Base-by-base conservation (phyloP, 768 basidiomycete species). In the Xerocomellus dryophilus region DNA sequence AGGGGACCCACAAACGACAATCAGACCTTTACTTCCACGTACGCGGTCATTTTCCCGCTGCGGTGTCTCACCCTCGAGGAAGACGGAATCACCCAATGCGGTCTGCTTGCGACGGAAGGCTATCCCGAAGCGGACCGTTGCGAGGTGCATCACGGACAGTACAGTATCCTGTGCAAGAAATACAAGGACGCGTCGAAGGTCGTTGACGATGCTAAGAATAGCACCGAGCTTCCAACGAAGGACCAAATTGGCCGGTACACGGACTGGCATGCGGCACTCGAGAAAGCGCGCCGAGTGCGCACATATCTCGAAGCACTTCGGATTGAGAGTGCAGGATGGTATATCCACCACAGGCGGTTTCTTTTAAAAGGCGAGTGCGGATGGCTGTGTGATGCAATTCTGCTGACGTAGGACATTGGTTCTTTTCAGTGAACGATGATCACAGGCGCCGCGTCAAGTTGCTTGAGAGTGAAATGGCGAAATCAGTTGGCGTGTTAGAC, bases 241-340 rank as follows among this genome's bases (percentile, higher is more conserved):
- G 50, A 47, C 11, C 56, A 61, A 15, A 57, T 70, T 11, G 15
- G 12, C 23, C 32, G 36, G 2, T 63, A 59, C 27, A 36, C 45
- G 0, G 61, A 66, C 41, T 54, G 61, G 50, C 32, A 47, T 1
- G 34, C 27, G 1, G 55, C 59, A 14, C 47, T 62, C 9, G 52
- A 67, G 21, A 65, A 69, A 34, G 58, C 54, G 3, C 57, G 57
- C 9, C 57, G 61, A 57, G 54, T 68, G 40, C 59, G 59, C 31
- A 38, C 51, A 25, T 74, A 73, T 45, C 52, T 73, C 15, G 66
- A 71, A 39, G 70, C 69, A 9, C 65, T 73, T n/a, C 61, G 71
- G 2, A 61, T 65, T 0, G 73, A 74, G 49, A 63, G 61, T 43
- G 50, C 57, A 0, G 73, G 73, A 0, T 51, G 71, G 21, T 56